These are phyloP conservation scores for Cladosporium sp. DNA, from an alignment of 2,329 filamentous ascomycete genomes.

Conservation along the genomic window DNA sequence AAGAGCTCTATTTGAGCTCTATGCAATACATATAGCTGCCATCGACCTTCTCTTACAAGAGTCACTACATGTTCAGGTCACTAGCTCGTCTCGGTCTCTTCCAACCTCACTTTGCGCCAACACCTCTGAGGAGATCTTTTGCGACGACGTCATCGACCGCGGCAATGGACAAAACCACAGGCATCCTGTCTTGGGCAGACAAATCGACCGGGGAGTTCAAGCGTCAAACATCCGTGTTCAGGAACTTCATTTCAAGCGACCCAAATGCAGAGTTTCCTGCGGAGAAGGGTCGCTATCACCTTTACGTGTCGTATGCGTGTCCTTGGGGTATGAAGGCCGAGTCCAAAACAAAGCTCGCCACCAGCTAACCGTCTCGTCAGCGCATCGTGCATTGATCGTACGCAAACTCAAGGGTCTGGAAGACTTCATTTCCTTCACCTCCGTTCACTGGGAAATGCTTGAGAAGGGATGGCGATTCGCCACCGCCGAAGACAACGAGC, in stretches of 20 bases:
- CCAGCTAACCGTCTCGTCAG: conserved; percentile 38
- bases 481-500: conserved; percentile 56
- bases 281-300: conserved; percentile 87
- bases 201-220: conserved; percentile 82
- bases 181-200: conserved; percentile 41
- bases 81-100: conserved; percentile 1
- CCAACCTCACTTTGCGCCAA: neutral
- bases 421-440: conserved; percentile 71
- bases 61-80: conserved; percentile 8
- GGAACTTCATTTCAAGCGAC: conserved; percentile 71
- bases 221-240: conserved; percentile 77
- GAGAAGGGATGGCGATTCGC: conserved; percentile 80
- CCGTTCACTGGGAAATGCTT: conserved; percentile 89
- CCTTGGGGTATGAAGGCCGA: conserved; percentile 62
- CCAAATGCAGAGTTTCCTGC: conserved; percentile 71
- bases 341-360: neutral
- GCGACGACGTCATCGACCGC: neutral
- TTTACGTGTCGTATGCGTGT: conserved; percentile 92
- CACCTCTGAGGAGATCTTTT: neutral
- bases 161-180: conserved; percentile 9
- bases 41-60: neutral
- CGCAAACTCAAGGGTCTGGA: conserved; percentile 89
- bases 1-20: neutral
- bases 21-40: neutral
- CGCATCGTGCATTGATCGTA: conserved; percentile 81